These are phyloP conservation scores for Melanopsichium pennsylvanicum DNA, from an alignment of 1,284 basidiomycete species.

Conservation along the genomic window DNA sequence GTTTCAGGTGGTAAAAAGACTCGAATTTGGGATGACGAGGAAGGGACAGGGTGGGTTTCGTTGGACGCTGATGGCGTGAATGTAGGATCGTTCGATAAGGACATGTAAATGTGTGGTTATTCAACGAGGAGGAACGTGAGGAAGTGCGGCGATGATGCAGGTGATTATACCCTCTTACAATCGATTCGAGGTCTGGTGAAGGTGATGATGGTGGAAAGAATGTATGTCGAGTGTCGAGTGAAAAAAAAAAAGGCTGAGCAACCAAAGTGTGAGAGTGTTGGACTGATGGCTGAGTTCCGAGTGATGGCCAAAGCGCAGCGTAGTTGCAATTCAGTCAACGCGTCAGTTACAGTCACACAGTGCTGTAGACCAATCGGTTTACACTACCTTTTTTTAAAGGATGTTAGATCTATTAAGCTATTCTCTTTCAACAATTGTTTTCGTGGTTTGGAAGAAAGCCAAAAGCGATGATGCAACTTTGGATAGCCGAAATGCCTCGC, in stretches of 20 bases:
- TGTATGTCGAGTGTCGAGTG: too few relatives aligned
- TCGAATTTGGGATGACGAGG: background rate
- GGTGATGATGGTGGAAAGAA: constrained; percentile 3
- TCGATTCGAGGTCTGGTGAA: background rate
- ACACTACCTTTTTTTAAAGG: too few relatives aligned
- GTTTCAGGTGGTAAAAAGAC: constrained; percentile 21
- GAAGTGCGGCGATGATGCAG: too few relatives aligned
- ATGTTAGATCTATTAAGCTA: constrained; percentile 6
- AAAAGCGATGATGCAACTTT: too few relatives aligned
- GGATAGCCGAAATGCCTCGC: constrained; percentile 7
- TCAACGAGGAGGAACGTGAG: too few relatives aligned
- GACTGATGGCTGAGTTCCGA: background rate
- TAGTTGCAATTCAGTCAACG: background rate
- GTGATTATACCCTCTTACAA: too few relatives aligned
- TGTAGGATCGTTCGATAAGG: too few relatives aligned
- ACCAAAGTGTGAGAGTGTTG: constrained; percentile 2
- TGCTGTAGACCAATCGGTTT: too few relatives aligned
- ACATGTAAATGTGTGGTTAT: too few relatives aligned
- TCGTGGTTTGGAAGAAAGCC: background rate
- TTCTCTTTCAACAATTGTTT: too few relatives aligned
- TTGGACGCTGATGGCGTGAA: background rate
- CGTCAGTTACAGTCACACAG: background rate
- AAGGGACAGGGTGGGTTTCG: too few relatives aligned
- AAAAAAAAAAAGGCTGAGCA: background rate
- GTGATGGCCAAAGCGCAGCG: constrained; percentile 11